A percentile compares a stretch with the other conserved stretches of the same genome.
phyloP scores from a whole-genome alignment of 805 yeast species.

The Suhomyces canberraensis region DNA sequence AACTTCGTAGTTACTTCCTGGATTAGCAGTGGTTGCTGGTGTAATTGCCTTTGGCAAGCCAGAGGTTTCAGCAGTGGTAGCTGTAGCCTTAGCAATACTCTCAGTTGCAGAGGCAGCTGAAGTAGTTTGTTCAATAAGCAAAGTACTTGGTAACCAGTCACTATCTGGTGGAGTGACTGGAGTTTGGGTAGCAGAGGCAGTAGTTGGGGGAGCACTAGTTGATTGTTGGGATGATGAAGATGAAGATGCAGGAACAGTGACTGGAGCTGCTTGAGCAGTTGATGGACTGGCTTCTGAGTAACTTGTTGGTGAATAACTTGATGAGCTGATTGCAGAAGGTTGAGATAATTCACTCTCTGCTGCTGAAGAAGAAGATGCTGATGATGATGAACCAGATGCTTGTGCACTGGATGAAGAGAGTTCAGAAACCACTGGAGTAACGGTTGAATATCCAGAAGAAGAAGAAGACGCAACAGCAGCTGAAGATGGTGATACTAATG shows the following conservation, averaged over 20 bases:
- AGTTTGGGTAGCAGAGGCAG: constrained; percentile 10
- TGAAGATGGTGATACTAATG: not conserved
- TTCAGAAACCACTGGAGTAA: not conserved
- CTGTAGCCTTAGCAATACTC: constrained; percentile 16
- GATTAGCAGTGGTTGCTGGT: constrained; percentile 52
- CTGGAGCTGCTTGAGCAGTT: constrained; percentile 8
- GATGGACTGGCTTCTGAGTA: too few relatives aligned
- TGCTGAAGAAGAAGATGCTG: not conserved
- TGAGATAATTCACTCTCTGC: not conserved
- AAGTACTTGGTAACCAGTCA: constrained; percentile 37
- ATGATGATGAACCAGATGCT: not conserved
- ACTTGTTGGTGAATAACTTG: too few relatives aligned
- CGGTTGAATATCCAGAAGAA: not conserved
- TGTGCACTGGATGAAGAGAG: too few relatives aligned
- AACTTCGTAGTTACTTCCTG: constrained; percentile 45
- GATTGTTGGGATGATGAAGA: constrained; percentile 6
- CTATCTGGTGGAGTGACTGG: constrained; percentile 8
- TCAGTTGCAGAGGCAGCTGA: constrained; percentile 13
- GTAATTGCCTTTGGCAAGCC: constrained; percentile 76
- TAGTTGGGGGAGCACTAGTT: constrained; percentile 6
- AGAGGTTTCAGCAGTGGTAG: constrained; percentile 38
- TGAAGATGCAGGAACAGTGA: constrained; percentile 5
- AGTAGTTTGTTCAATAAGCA: constrained; percentile 22
- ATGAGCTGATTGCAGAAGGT: too few relatives aligned
- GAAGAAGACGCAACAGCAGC: not conserved